Evolutionary conservation across 1,284 basidiomycete genomes (phyloP), one percentile per base, ranked within the genome.

Genomic region (Ustilago shanxiensis): DNA sequence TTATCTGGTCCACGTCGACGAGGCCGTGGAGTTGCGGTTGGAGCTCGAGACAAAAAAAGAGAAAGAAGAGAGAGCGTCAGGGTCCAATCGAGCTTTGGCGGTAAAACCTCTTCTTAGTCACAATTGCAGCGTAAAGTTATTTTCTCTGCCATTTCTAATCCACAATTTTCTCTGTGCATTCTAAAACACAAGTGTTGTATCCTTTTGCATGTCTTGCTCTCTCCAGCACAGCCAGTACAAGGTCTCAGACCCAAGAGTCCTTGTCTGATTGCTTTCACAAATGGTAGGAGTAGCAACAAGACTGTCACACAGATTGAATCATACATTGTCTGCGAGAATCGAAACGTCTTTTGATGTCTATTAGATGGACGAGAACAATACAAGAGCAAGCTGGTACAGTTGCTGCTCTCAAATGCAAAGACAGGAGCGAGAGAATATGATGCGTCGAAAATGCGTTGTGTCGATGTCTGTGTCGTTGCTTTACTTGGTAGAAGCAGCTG

Each of bases 401-500:
- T 8, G 44, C 44, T 47, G 44, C 44, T 47, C 20, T 18, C 22
- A 7, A 5, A 28, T 28, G 47, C 47, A 28, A 49, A 49, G 47
- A 49, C 22, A 11, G 24, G 24, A 49, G 44, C 47, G 26, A 49
- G 14, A 49, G 9, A 16, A 24, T 16, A 28, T 49, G 47, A 49
- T 49, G 47, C 24, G 14, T 13, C 13, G 47, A 26, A 26, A n/a
- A 26, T 26, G 10, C 28, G 10, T 49, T 33, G 50, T 52, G 20
- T 33, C 8, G 22, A 28, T 49, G 47, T 14, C 7, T 22, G 20
- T 54, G 50, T 33, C 13, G 35, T 33, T n/a, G 31, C 7, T 2
- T 64, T 47, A 72, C 60, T 72, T 72, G 31, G 70, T 60, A 39
- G 62, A 7, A 41, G 66, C 54, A 31, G 64, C 54, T 26, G 64